phyloP scores from a whole-genome alignment of 2,329 filamentous ascomycete genomes.

The Westerdykella ornata region DNA sequence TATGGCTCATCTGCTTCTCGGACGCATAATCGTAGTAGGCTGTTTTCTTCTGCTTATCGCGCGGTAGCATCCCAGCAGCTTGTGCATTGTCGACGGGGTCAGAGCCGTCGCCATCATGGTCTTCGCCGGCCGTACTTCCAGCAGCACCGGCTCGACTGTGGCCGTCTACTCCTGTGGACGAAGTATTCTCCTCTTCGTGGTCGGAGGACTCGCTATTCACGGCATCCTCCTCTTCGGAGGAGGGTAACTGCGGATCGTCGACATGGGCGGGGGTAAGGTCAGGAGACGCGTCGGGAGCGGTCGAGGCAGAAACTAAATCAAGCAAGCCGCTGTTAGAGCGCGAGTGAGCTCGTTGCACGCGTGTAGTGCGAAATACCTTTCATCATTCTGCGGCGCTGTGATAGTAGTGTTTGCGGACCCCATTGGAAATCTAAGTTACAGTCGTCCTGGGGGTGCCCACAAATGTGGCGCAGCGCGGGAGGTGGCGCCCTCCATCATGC shows the following conservation, averaged over 20 bases:
- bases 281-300: slow-evolving; percentile 33
- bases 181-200: slow-evolving; percentile 8
- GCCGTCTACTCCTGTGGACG: slow-evolving; percentile 5
- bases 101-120: slow-evolving; percentile 18
- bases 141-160: slow-evolving; percentile 11
- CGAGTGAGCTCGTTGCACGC: background rate
- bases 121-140: slow-evolving; percentile 18
- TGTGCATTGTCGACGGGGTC: slow-evolving; percentile 18
- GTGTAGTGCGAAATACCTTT: slow-evolving; percentile 17
- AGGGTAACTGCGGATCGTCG: slow-evolving; percentile 28
- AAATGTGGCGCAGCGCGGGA: background rate
- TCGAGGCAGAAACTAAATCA: slow-evolving; percentile 4
- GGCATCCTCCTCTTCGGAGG: slow-evolving; percentile 33
- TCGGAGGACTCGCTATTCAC: slow-evolving; percentile 28
- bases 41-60: slow-evolving; percentile 58
- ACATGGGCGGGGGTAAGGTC: slow-evolving; percentile 25
- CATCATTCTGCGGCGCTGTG: slow-evolving; percentile 18
- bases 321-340: background rate
- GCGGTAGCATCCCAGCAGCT: slow-evolving; percentile 37
- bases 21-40: slow-evolving; percentile 90
- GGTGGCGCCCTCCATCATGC: background rate
- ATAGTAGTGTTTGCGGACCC: no score
- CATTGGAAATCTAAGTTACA: slow-evolving; percentile 30
- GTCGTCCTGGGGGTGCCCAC: slow-evolving; percentile 22
- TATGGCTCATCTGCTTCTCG: slow-evolving; percentile 89